Evolutionary conservation across 2,329 filamentous ascomycete genomes (phyloP), one percentile per base, ranked within the genome.

Genomic region (Leptographium galeiforme): DNA sequence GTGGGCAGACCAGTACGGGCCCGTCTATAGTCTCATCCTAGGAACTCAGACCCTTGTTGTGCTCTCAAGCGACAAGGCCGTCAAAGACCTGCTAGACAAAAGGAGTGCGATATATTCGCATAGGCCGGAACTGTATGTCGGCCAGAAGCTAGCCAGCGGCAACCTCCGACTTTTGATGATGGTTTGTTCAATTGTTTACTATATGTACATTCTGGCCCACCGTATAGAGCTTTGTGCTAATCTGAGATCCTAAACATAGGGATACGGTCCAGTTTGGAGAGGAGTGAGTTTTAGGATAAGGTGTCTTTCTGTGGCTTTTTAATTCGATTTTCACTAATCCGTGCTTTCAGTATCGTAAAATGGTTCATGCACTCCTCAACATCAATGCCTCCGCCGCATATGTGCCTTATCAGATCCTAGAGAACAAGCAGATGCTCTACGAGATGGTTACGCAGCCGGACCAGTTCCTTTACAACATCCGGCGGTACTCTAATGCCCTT

Each of bases 331-430:
- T 11, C 2, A 12, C 47, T 49, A 19, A 39, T 32, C 4, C 13
- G 30, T 33, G 10, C 6, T 25, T 8, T 13, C 36, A 43, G 25
- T 58, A 66, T 30, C 64, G 68, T 14, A 68, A 66, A 51, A 62
- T 70, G 58, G 58, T 70, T 4, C 75, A 77, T 59, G 64, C 63
- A 2, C 65, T 75, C 2, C 69, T 78, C 33, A 75, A 77, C 57
- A 61, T 73, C 51, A 70, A 65, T 0, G 67, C 69, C 1, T 68
- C 73, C 4, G 68, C 67, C 52, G 63, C 65, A 10, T 82, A 81
- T 54, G 68, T 79, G 2, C 69, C 73, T 2, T 80, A 79, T 57
- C 76, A 80, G 57, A 69, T 74, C 48, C 66, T 80, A 3, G 77
- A 81, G 60, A 76, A 73, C 61, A 76, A 73, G 59, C 70, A 73